A percentile compares a stretch with the other conserved stretches of the same genome.
These are phyloP conservation scores for Acacia acuminata DNA, from an alignment of 306 rosid genomes.

Conservation along the genomic window DNA sequence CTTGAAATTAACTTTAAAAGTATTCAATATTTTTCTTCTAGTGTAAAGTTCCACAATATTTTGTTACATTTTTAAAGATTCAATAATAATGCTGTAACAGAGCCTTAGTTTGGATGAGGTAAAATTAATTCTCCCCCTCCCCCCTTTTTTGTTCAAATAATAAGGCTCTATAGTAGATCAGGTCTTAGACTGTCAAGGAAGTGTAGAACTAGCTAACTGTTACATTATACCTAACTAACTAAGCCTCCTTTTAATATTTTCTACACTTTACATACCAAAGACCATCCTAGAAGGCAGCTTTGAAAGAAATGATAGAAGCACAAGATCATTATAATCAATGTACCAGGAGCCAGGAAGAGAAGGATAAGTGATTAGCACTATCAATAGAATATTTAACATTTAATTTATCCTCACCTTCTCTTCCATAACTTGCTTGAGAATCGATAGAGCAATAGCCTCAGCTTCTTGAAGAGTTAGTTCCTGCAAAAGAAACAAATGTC, in stretches of 20 bases:
- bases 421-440: slow-evolving; percentile 99
- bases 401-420: slow-evolving; percentile 71
- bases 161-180: neutral
- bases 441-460: slow-evolving; percentile 93
- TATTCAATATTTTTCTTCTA: neutral
- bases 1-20: neutral
- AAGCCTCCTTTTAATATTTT: too few relatives aligned
- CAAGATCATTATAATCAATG: neutral
- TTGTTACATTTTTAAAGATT: neutral
- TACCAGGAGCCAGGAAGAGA: neutral
- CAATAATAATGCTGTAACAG: neutral
- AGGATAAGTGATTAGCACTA: neutral
- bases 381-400: neutral
- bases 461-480: slow-evolving; percentile 94
- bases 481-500: slow-evolving; percentile 43
- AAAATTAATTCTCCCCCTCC: neutral
- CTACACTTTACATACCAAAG: too few relatives aligned
- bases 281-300: neutral
- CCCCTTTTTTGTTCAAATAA: too few relatives aligned
- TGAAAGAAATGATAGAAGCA: neutral
- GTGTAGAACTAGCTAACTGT: too few relatives aligned
- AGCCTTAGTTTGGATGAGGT: neutral
- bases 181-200: neutral
- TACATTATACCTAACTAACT: too few relatives aligned
- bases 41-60: neutral